Conservation (phyloP, 306 rosid species). For the Lablab purpureus region DNA sequence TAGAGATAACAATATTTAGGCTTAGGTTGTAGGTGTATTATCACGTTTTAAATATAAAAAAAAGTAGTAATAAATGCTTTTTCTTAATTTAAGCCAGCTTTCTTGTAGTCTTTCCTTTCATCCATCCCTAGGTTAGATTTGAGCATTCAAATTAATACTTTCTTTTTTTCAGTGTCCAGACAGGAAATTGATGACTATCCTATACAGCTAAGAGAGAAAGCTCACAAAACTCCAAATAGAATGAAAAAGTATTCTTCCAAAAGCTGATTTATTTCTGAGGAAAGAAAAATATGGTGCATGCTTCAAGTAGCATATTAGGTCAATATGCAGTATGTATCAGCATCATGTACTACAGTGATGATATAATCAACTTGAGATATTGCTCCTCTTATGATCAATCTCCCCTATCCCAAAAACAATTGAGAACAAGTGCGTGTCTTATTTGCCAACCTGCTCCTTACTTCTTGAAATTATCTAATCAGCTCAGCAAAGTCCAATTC, state of each 20-base stretch:
- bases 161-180: neutral
- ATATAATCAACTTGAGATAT: slow-evolving; percentile 30
- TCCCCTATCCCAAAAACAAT: neutral
- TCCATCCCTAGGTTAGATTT: neutral
- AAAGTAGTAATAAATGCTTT: neutral
- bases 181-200: neutral
- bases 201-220: neutral
- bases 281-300: slow-evolving; percentile 8
- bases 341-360: slow-evolving; percentile 45
- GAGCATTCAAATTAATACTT: neutral
- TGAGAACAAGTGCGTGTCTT: neutral
- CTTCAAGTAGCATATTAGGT: slow-evolving; percentile 33
- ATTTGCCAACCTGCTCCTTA: slow-evolving; percentile 33
- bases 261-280: slow-evolving; percentile 17
- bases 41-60: no score
- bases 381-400: slow-evolving; percentile 36
- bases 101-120: neutral
- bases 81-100: neutral
- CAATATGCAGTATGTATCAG: slow-evolving; percentile 46
- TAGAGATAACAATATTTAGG: no score
- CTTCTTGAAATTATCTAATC: slow-evolving; percentile 15
- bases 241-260: neutral
- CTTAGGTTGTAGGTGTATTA: no score
- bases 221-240: slow-evolving; percentile 9
- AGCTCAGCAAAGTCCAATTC: slow-evolving; percentile 28